phyloP scores from a whole-genome alignment of 2,329 filamentous ascomycete genomes.

The Alternaria metachromatica region DNA sequence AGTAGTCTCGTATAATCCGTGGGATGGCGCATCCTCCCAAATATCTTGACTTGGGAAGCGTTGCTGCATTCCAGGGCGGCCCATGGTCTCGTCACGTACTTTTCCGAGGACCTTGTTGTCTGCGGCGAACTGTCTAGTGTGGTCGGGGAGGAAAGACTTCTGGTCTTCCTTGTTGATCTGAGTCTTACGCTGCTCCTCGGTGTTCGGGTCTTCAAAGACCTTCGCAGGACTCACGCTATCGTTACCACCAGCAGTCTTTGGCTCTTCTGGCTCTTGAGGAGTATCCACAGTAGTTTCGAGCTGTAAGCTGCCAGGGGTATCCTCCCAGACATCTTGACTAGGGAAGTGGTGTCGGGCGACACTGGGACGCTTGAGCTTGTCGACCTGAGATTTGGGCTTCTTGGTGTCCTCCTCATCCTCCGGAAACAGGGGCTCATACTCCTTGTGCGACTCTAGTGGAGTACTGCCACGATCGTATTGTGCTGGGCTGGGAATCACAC shows the following conservation, averaged over 20 bases:
- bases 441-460: constrained; percentile 84
- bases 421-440: constrained; percentile 94
- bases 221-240: constrained; percentile 39
- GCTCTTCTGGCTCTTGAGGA: constrained; percentile 67
- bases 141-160: constrained; percentile 52
- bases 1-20: constrained; percentile 78
- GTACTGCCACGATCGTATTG: constrained; percentile 65
- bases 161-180: constrained; percentile 52
- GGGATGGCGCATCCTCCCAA: constrained; percentile 93
- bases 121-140: constrained; percentile 62
- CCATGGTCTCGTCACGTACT: constrained; percentile 56
- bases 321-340: constrained; percentile 97
- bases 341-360: constrained; percentile 73
- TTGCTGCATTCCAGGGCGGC: constrained; percentile 62
- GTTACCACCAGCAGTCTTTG: constrained; percentile 47
- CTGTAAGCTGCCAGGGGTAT: constrained; percentile 84
- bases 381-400: constrained; percentile 58
- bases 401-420: constrained; percentile 70
- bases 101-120: constrained; percentile 62
- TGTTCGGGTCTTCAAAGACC: constrained; percentile 55
- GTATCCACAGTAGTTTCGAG: constrained; percentile 81
- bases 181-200: constrained; percentile 58
- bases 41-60: constrained; percentile 91
- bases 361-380: constrained; percentile 63
- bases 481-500: constrained; percentile 34